Evolutionary conservation across 1,284 basidiomycete species (phyloP).

Genomic region (Puccinia horiana): DNA sequence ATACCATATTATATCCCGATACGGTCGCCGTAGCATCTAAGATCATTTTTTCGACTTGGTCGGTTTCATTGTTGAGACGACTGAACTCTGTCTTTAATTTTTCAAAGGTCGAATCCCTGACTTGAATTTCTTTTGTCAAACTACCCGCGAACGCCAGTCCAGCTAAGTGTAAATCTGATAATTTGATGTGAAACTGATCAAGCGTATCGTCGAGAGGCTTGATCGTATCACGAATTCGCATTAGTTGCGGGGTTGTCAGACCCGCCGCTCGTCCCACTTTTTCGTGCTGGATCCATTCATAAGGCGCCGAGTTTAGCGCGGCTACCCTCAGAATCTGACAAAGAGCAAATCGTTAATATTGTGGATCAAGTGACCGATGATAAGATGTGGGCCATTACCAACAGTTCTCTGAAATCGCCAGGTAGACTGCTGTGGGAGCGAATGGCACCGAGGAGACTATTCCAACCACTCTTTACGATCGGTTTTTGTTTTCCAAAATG

Average conservation of each 20-base stretch:
- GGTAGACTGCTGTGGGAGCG: constrained; percentile 59
- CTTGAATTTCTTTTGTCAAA: constrained; percentile 58
- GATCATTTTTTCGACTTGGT: constrained; percentile 57
- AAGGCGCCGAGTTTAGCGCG: constrained; percentile 60
- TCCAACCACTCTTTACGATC: constrained; percentile 59
- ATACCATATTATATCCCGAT: constrained; percentile 62
- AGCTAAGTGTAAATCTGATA: constrained; percentile 56
- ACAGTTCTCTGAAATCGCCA: constrained; percentile 60
- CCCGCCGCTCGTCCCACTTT: constrained; percentile 58
- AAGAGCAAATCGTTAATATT: neutral
- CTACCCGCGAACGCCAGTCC: constrained; percentile 60
- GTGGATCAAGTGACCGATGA: neutral
- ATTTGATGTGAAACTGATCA: constrained; percentile 46
- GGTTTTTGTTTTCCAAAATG: neutral
- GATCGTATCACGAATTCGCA: constrained; percentile 58
- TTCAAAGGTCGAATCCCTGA: constrained; percentile 56
- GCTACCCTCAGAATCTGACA: constrained; percentile 60
- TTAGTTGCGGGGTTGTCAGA: constrained; percentile 58
- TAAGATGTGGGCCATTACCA: constrained; percentile 54
- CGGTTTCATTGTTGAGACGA: constrained; percentile 53
- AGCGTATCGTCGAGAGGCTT: constrained; percentile 52
- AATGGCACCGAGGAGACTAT: constrained; percentile 60
- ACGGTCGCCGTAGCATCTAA: constrained; percentile 60
- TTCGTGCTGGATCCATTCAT: constrained; percentile 61
- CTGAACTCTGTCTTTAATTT: constrained; percentile 55